Evolutionary conservation across 192 early-diverging fungal genomes (phyloP).

Genomic region (Dissophora globulifera): DNA sequence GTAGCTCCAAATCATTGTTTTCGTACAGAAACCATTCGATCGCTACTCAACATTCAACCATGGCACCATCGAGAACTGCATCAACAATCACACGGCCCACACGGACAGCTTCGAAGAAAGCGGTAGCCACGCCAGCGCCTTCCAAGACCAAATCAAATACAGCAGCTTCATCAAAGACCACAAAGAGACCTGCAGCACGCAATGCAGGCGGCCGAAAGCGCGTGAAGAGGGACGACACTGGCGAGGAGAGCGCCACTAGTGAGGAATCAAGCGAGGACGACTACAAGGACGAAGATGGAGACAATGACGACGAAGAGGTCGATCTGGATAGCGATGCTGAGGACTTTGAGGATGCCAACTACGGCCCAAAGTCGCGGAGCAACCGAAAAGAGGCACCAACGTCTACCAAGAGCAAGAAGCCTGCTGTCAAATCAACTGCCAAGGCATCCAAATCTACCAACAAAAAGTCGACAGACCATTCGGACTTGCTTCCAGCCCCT

Average conservation of each 20-base stretch:
- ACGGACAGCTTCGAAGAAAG: constrained; percentile 5
- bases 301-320: background rate
- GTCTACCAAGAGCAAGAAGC: constrained; percentile 3
- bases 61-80: constrained; percentile 10
- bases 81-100: background rate
- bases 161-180: background rate
- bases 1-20: too few species aligned
- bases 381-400: background rate
- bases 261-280: background rate
- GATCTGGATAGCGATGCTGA: constrained; percentile 16
- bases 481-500: constrained; percentile 6
- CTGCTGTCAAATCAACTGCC: too few species aligned
- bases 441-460: background rate
- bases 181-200: background rate
- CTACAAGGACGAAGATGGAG: background rate
- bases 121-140: background rate
- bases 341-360: constrained; percentile 12
- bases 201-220: background rate
- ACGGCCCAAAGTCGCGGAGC: background rate
- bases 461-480: background rate
- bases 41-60: background rate
- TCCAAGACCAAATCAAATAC: background rate
- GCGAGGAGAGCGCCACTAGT: too few species aligned
- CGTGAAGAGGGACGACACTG: constrained; percentile 2
- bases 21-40: too few species aligned